phyloP scores from a whole-genome alignment of 768 basidiomycete species.

The Kwoniella sp. region DNA sequence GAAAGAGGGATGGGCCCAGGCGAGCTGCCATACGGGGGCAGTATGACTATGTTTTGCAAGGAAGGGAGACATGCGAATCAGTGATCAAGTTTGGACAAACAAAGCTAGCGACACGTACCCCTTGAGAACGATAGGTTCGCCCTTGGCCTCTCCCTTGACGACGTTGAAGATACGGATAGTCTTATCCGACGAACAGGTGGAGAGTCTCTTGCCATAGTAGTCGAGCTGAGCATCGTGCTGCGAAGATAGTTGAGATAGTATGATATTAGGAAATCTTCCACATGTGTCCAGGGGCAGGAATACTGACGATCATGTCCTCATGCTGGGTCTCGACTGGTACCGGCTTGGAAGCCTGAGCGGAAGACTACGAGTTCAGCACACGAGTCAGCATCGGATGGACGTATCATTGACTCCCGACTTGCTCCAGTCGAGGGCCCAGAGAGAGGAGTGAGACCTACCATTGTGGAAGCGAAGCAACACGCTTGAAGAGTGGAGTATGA shows the following conservation, averaged over 20 bases:
- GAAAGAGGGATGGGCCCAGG: conserved; percentile 98
- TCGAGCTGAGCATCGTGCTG: conserved; percentile 98
- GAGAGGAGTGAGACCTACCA: not conserved
- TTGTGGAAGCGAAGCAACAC: not conserved
- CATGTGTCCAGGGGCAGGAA: not conserved
- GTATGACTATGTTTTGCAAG: conserved; percentile 67
- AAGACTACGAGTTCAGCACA: conserved; percentile 10
- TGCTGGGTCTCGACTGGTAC: conserved; percentile 85
- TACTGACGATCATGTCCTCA: conserved; percentile 95
- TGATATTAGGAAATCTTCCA: not conserved
- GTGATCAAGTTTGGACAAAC: not conserved
- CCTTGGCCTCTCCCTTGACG: conserved; percentile 72
- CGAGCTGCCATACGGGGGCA: conserved; percentile 96
- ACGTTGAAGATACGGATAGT: conserved; percentile 95
- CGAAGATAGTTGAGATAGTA: not conserved
- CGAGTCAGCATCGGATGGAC: too few species aligned
- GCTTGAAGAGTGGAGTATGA: too few species aligned
- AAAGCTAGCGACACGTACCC: conserved; percentile 41
- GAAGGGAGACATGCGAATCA: not conserved
- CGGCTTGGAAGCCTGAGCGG: conserved; percentile 32
- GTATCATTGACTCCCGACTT: too few species aligned
- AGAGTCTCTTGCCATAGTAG: conserved; percentile 94
- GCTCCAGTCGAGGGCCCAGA: too few species aligned
- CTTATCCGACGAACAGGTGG: conserved; percentile 93
- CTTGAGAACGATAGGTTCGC: conserved; percentile 55